phyloP scores from a whole-genome alignment of 2,329 filamentous ascomycete genomes.

The Aspergillus amoenus region DNA sequence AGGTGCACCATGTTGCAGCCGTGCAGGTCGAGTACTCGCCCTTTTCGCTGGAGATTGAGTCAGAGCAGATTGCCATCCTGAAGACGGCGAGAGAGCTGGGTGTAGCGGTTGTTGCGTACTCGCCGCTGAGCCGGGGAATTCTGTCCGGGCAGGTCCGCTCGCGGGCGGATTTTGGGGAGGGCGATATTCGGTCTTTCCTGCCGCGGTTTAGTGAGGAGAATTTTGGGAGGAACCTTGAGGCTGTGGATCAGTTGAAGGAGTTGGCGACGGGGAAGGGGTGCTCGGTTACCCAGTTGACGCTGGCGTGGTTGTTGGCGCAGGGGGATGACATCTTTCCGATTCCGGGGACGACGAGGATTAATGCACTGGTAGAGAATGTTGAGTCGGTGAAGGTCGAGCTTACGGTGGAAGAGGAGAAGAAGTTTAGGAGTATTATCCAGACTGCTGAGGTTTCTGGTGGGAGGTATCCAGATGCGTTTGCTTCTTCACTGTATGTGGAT shows the following conservation, averaged over 20 bases:
- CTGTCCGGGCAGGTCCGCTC: conserved; percentile 44
- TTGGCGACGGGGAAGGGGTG: conserved; percentile 55
- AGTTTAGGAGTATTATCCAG: conserved; percentile 9
- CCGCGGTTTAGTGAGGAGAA: conserved; percentile 56
- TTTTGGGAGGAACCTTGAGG: conserved; percentile 55
- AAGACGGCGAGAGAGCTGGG: conserved; percentile 31
- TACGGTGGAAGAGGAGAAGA: conserved; percentile 15
- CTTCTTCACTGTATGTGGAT: conserved; percentile 11
- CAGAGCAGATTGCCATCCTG: conserved; percentile 22
- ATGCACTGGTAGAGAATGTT: conserved; percentile 48
- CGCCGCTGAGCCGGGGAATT: conserved; percentile 46
- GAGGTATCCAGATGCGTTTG: conserved; percentile 8
- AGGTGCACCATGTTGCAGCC: conserved; percentile 50
- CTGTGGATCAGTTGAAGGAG: conserved; percentile 51
- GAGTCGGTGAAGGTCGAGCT: conserved; percentile 18
- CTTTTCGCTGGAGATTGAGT: conserved; percentile 52
- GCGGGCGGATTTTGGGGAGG: conserved; percentile 37
- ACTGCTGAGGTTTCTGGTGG: conserved; percentile 8
- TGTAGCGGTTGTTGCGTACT: conserved; percentile 44
- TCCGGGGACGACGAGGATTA: conserved; percentile 53
- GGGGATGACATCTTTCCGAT: conserved; percentile 62
- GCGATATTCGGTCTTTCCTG: conserved; percentile 47
- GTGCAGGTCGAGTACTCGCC: conserved; percentile 57
- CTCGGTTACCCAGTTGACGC: conserved; percentile 57
- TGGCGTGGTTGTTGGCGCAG: conserved; percentile 65